Evolutionary conservation across 2,329 filamentous ascomycete genomes (phyloP).

Genomic region (Orbilia javanica): DNA sequence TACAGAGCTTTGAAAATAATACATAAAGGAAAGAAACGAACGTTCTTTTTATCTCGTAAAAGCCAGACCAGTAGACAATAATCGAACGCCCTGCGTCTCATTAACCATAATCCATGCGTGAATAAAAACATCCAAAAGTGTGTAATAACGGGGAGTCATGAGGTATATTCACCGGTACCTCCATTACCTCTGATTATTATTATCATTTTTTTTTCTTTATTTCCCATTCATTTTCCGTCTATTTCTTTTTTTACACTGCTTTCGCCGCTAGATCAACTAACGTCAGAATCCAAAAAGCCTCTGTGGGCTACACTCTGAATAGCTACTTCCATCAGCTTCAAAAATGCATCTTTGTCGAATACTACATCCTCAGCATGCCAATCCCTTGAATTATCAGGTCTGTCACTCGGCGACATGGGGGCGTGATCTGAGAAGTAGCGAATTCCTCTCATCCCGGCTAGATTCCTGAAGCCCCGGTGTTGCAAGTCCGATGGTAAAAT

Average conservation of each 20-base stretch:
- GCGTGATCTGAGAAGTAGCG: conserved; percentile 66
- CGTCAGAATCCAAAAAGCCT: conserved; percentile 46
- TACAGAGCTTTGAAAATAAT: no score
- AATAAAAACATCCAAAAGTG: neutral
- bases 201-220: neutral
- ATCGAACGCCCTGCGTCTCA: neutral
- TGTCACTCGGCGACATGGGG: conserved; percentile 32
- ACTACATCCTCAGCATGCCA: conserved; percentile 62
- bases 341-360: conserved; percentile 62
- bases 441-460: conserved; percentile 65
- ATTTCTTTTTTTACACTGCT: neutral
- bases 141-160: neutral
- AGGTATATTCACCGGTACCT: neutral
- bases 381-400: conserved; percentile 22
- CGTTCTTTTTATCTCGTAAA: neutral
- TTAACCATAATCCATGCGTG: neutral
- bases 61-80: neutral
- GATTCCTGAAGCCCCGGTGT: conserved; percentile 66
- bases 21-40: no score
- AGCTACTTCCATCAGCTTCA: conserved; percentile 62
- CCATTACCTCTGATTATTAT: neutral
- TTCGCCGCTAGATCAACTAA: neutral
- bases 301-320: conserved; percentile 54
- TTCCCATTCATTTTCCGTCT: neutral
- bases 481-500: conserved; percentile 65